Conservation (phyloP, 148 eudicot genomes). For the Salicornia ramosissima region DNA sequence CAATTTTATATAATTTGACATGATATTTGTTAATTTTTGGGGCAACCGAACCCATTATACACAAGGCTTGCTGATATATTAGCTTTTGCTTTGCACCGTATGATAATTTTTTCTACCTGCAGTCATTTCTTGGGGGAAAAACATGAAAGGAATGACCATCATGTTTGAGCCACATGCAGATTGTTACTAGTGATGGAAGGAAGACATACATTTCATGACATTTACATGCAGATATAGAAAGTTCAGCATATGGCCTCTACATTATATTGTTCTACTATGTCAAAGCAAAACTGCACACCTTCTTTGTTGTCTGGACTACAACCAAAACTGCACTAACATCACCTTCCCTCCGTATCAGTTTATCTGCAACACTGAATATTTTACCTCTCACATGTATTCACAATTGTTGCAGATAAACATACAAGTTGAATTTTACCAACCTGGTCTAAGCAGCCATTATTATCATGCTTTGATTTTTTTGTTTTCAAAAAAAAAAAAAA, state of each 20-base stretch:
- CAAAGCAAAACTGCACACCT: not conserved
- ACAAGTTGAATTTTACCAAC: not conserved
- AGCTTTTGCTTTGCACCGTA: not conserved
- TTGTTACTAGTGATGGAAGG: not conserved
- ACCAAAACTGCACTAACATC: not conserved
- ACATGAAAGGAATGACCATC: not conserved
- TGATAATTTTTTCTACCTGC: not conserved
- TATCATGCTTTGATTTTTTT: not conserved
- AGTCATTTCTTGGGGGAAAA: slow-evolving; percentile 27
- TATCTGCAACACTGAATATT: too few relatives aligned
- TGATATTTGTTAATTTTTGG: not conserved
- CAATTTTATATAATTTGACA: too few relatives aligned
- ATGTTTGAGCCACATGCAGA: not conserved
- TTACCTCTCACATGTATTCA: too few relatives aligned
- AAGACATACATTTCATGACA: not conserved
- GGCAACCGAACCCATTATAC: not conserved
- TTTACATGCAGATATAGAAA: not conserved
- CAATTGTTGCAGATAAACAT: too few relatives aligned
- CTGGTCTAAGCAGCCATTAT: not conserved
- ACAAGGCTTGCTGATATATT: not conserved
- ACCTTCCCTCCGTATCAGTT: too few relatives aligned
- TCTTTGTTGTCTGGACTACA: not conserved
- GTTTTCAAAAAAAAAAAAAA: too few relatives aligned
- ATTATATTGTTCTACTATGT: not conserved
- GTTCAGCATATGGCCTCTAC: not conserved